Conservation (phyloP, 108 stramenopile species). For the Discostella pseudostelligera region DNA sequence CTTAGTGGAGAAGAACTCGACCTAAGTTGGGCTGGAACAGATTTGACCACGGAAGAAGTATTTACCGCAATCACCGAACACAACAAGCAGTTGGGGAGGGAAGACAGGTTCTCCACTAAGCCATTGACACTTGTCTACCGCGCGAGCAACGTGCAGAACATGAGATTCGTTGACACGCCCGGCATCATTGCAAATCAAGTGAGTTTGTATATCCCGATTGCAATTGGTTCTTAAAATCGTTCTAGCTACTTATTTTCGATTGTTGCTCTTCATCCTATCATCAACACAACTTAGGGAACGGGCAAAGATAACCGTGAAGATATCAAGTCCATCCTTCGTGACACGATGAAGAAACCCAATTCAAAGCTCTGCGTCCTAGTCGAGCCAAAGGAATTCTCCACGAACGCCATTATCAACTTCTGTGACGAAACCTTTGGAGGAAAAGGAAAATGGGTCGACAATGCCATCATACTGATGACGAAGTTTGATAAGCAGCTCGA, state of each 20-base stretch:
- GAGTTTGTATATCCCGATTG: background rate
- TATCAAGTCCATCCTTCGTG: slow-evolving; percentile 67
- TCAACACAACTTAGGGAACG: slow-evolving; percentile 31
- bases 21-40: slow-evolving; percentile 22
- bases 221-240: too few relatives aligned
- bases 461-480: slow-evolving; percentile 74
- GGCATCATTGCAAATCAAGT: slow-evolving; percentile 69
- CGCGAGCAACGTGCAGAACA: slow-evolving; percentile 71
- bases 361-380: slow-evolving; percentile 73
- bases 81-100: slow-evolving; percentile 51
- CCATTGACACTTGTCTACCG: slow-evolving; percentile 61
- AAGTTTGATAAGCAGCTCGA: slow-evolving; percentile 77
- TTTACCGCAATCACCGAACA: slow-evolving; percentile 65
- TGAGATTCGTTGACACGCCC: slow-evolving; percentile 59
- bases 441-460: slow-evolving; percentile 51
- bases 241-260: background rate
- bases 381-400: slow-evolving; percentile 73
- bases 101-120: slow-evolving; percentile 63
- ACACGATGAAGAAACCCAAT: slow-evolving; percentile 61
- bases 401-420: slow-evolving; percentile 69
- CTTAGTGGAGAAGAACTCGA: slow-evolving; percentile 61
- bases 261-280: background rate
- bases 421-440: slow-evolving; percentile 66
- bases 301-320: slow-evolving; percentile 72
- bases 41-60: slow-evolving; percentile 57